Conservation (phyloP, 1,284 basidiomycete genomes). For the Meira nashicola region DNA sequence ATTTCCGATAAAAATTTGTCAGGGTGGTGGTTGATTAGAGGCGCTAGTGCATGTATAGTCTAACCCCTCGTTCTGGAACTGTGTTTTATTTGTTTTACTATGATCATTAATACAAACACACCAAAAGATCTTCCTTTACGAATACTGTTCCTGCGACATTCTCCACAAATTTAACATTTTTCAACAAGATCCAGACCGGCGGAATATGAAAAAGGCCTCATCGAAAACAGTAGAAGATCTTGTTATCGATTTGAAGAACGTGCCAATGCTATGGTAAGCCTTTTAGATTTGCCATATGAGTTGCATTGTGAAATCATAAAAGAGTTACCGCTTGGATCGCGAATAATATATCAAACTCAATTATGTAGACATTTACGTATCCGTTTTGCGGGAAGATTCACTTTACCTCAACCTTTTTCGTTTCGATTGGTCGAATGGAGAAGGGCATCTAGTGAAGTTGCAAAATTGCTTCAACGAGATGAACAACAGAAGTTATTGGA, state of each 20-base stretch:
- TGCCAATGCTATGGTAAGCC: not conserved
- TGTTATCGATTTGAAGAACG: not conserved
- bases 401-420: not conserved
- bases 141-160: too few relatives aligned
- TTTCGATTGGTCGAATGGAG: constrained; percentile 4
- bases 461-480: not conserved
- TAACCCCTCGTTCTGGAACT: too few relatives aligned
- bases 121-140: too few relatives aligned
- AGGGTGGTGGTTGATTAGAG: too few relatives aligned
- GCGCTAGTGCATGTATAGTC: too few relatives aligned
- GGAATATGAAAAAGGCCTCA: too few relatives aligned
- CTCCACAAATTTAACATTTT: too few relatives aligned
- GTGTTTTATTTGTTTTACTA: too few relatives aligned
- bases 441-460: not conserved
- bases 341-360: constrained; percentile 1
- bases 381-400: not conserved
- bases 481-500: not conserved
- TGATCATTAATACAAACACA: too few relatives aligned
- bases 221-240: too few relatives aligned
- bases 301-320: not conserved
- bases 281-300: constrained; percentile 1
- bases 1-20: too few relatives aligned
- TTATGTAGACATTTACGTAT: not conserved
- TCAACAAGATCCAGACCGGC: too few relatives aligned
- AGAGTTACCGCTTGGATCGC: not conserved